Evolutionary conservation across 345 rosid genomes (phyloP).

Genomic region (Schrenkiella parvula): DNA sequence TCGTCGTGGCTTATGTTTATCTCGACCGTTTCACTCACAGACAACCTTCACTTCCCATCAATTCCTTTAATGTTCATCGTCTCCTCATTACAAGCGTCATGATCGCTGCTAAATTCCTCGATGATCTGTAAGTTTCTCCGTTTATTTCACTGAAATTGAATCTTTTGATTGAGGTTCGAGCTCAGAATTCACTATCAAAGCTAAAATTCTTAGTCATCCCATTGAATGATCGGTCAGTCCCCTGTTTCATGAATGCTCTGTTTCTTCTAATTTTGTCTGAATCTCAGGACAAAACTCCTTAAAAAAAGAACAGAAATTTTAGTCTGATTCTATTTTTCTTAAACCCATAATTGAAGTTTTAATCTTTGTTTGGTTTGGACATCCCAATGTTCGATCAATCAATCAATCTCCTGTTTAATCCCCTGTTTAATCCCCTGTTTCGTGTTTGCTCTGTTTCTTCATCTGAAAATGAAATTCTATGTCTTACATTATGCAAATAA

Average conservation of each 20-base stretch:
- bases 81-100: constrained; percentile 82
- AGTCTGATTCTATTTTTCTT: background rate
- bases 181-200: background rate
- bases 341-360: background rate
- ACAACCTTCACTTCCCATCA: constrained; percentile 76
- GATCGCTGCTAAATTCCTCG: constrained; percentile 90
- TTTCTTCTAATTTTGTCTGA: background rate
- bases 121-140: constrained; percentile 62
- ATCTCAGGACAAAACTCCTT: background rate
- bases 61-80: constrained; percentile 84
- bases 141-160: background rate
- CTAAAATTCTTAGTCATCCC: background rate
- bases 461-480: background rate
- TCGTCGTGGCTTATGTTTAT: constrained; percentile 82
- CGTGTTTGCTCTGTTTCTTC: background rate
- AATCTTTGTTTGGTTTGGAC: background rate
- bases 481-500: background rate
- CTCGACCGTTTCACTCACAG: constrained; percentile 73
- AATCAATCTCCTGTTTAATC: background rate
- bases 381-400: background rate
- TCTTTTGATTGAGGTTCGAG: background rate
- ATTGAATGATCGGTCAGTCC: background rate
- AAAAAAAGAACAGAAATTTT: background rate
- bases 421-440: background rate
- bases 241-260: constrained; percentile 14